Base-by-base conservation (phyloP, 106 monocot genomes). In the Dendrobium chrysotoxum region DNA sequence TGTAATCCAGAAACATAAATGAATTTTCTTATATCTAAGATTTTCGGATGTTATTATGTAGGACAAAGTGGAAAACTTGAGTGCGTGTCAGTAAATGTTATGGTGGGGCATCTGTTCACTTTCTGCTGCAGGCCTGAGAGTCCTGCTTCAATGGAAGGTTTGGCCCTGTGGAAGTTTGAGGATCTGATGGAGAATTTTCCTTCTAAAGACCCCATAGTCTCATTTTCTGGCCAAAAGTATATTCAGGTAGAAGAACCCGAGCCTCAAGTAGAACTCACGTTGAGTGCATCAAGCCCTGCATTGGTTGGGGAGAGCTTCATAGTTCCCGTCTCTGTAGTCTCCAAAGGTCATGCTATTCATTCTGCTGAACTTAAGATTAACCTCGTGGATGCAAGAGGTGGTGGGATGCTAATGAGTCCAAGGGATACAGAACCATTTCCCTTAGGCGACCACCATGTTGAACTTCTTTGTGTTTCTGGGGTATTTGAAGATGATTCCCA, bases 301-400 rank as follows among this genome's bases (percentile, higher is more conserved):
- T 88, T 99, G 73, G 91, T 95, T 75, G 99, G 93, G 75, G 99
- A 99, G 79, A 88, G 81, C 28, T 95, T 91, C 71, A 72, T 78
- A 35, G 70, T 99, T 79, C 91, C 95, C 25, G 86, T 99, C 44
- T 79, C 77, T 13, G 75, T 99, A 11, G 7, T 74, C 18, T 91
- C 95, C 23, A 99, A 76, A 79, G 92, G 88, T 23, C 89, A 95
- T 80, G 79, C 79, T 5, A 78, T 95, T 44, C 82, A 84, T 87
- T 92, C 89, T 80, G 94, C 88, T 38, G 99, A 99, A 79, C 85
- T 99, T 76, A 99, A 99, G 84, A 95, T 99, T 61, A 99, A 99
- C 86, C 85, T 99, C 72, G 95, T 99, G 20, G 99, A 99, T 85
- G 92, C 99, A 47, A 89, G 80, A 84, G 94, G 94, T 45, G 93